phyloP scores from a whole-genome alignment of 164 flowering plant genomes.

The Berberis thunbergii region DNA sequence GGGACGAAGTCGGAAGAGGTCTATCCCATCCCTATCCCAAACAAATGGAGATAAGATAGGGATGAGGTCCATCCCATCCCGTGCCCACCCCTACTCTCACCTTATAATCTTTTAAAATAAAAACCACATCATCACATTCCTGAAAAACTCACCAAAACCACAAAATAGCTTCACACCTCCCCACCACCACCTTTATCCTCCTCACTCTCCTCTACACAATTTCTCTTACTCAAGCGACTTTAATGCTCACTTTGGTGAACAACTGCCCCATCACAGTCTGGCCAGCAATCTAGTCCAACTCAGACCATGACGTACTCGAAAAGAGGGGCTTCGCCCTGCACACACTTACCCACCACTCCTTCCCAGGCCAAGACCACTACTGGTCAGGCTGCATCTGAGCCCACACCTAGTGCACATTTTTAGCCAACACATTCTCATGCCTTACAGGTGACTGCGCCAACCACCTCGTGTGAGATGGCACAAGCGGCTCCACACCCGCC shows the following conservation, averaged over 20 bases:
- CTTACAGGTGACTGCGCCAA: slow-evolving; percentile 85
- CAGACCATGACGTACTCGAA: slow-evolving; percentile 32
- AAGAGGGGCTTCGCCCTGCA: slow-evolving; percentile 54
- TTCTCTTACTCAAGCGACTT: not conserved
- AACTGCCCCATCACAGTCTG: slow-evolving; percentile 12
- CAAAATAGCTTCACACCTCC: no score
- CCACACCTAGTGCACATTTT: slow-evolving; percentile 33
- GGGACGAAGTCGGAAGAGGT: no score
- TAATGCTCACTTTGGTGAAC: slow-evolving; percentile 10
- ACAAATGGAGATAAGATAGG: no score
- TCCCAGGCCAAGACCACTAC: slow-evolving; percentile 38
- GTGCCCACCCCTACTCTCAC: no score
- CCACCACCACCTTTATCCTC: no score
- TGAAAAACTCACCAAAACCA: no score
- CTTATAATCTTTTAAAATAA: no score
- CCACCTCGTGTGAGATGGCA: slow-evolving; percentile 59
- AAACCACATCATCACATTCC: no score
- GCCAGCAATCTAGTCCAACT: slow-evolving; percentile 14
- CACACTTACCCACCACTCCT: slow-evolving; percentile 24
- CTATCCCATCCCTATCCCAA: no score
- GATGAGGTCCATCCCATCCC: no score
- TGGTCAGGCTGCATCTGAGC: slow-evolving; percentile 92
- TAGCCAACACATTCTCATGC: slow-evolving; percentile 45
- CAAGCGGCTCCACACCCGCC: slow-evolving; percentile 65
- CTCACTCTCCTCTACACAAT: not conserved